phyloP scores from a whole-genome alignment of 352 stramenopile genomes.

The Pythium aquatile region DNA sequence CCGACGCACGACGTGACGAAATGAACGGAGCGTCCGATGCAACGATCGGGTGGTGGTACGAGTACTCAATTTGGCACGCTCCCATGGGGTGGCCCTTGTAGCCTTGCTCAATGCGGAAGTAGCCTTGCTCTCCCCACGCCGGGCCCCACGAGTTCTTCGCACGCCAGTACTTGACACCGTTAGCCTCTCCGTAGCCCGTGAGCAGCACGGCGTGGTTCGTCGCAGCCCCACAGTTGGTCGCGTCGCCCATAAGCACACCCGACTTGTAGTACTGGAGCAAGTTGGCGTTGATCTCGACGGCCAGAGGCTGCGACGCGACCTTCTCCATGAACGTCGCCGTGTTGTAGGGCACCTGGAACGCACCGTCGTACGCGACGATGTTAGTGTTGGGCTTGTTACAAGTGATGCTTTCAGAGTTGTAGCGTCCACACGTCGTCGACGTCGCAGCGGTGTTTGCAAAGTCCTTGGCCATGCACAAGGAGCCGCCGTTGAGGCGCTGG shows the following conservation, averaged over 20 bases:
- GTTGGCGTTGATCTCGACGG: conserved; percentile 7
- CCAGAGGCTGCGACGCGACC: conserved; percentile 1
- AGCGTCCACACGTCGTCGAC: not conserved
- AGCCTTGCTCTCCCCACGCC: conserved; percentile 16
- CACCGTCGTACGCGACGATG: conserved; percentile 9
- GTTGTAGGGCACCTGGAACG: not conserved
- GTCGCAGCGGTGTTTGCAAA: conserved; percentile 1
- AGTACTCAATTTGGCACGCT: conserved; percentile 10
- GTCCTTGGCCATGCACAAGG: conserved; percentile 3
- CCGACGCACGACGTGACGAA: not conserved
- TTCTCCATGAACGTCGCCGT: not conserved
- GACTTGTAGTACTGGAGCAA: conserved; percentile 9
- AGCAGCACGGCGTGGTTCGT: conserved; percentile 21
- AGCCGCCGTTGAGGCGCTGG: conserved; percentile 6
- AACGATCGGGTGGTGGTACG: conserved; percentile 13
- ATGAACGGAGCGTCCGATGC: not conserved
- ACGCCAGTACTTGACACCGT: conserved; percentile 17
- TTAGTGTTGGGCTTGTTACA: not conserved
- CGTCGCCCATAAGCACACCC: conserved; percentile 8
- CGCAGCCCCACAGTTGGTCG: not conserved
- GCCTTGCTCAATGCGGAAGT: conserved; percentile 15
- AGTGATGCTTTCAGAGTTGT: not conserved
- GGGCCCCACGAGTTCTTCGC: conserved; percentile 22
- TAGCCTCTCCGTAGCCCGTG: conserved; percentile 12
- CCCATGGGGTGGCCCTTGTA: conserved; percentile 15